Base-by-base conservation (phyloP, 2,329 filamentous ascomycete genomes). In the Capronia epimyces region DNA sequence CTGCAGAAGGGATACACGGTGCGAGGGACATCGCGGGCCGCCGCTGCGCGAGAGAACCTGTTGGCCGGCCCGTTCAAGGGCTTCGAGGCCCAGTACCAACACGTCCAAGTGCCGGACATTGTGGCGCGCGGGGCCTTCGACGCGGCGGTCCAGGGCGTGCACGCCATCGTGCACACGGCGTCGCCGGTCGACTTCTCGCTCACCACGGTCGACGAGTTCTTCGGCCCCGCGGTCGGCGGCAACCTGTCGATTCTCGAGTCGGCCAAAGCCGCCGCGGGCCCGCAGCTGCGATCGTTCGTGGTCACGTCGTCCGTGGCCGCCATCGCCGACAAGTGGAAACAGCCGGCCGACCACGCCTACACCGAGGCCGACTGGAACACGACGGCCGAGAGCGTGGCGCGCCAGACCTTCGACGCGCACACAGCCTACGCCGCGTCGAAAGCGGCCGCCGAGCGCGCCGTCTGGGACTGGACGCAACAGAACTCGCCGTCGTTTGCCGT, bases 1-100 rank as follows among this genome's bases (percentile, higher is more conserved):
- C 66, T 72, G 4, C 48, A 64, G 15, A 64, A 63, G 10, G 69
- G 69, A 2, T 71, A 71, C 46, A 61, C 60, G 0, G 67, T 71
- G n/a, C 64, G 69, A 1, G 69, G 68, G 43, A 69, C 65, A 1
- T 67, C 66, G 3, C 66, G 70, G 1, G 68, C 67, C 1, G 43
- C 21, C 1, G 21, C 45, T 21, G 46, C 56, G 5, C 56, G 55
- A 34, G 50, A 52, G 6, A 46, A 57, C 2, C 40, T 58, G 13
- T 42, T 67, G 10, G 21, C 66, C 37, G 49, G 58, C 1, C 45
- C 62, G 0, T 65, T 66, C 5, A 59, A 65, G 16, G 59, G 64
- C n/a, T 65, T 69, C 46, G 68, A 66, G 1, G 24, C 50, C 1
- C 60, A 56, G 0, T 69, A 74, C 16, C 37, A 60, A 25, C 57